Evolutionary conservation across 192 early-diverging fungal species (phyloP), one percentile per base, ranked within the genome.

Genomic region (Backusella sp.): DNA sequence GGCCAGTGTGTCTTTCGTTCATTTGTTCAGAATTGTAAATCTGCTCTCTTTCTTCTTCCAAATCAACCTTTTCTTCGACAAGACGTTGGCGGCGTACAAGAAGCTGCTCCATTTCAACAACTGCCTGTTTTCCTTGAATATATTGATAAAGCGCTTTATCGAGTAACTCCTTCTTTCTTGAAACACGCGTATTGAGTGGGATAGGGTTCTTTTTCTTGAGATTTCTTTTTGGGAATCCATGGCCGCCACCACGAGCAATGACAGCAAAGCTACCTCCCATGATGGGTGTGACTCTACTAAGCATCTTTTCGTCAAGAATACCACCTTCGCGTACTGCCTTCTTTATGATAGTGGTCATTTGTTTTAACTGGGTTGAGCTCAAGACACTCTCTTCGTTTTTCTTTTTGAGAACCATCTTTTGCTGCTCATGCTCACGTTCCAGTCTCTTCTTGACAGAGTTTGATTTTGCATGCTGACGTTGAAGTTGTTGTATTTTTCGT

Each of bases 371-470:
- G 68, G 69, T 74, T 66, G 49, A 49, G 12, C 52, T 78, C 59
- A 71, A 69, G 14, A 74, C 82, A 41, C 87, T 83, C 46, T 93
- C 90, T 70, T 90, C 83, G 21, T 79, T 79, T 37, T 87, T 79
- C 68, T 84, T 83, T 80, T 92, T 90, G 7, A 92, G 84, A 70
- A 88, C 82, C 6, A 85, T 74, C 49, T 80, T 75, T 82, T 92
- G 90, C 7, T 84, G 34, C 72, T 90, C 88, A 34, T 82, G 77
- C 49, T 87, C 85, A 11, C 82, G 78, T 74, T 91, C 89, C 32
- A 88, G 68, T 34, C 86, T 82, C 77, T 86, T 88, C 35, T 83
- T 81, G 36, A 81, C 84, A 68, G 85, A 75, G 5, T 79, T 76
- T 4, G 87, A 88, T n/a, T 81, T 83, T 6, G 80, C 79, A 77